phyloP scores from a whole-genome alignment of 2,329 filamentous ascomycete species.

The Hypoxylon sp. region DNA sequence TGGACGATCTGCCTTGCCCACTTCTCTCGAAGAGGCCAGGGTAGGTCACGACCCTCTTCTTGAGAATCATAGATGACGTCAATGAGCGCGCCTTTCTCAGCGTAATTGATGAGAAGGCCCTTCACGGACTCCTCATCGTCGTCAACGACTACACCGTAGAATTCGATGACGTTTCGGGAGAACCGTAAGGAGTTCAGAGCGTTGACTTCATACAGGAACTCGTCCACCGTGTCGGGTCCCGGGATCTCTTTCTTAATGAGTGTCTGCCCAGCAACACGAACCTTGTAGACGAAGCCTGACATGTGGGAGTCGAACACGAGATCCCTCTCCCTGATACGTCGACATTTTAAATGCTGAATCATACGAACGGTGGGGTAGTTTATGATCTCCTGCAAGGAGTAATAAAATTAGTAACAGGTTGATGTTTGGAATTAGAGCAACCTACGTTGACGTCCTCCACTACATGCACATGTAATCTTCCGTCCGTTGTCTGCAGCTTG shows the following conservation, averaged over 20 bases:
- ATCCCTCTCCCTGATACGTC: constrained; percentile 76
- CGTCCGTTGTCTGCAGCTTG: constrained; percentile 89
- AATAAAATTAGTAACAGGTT: constrained; percentile 17
- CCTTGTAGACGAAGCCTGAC: constrained; percentile 97
- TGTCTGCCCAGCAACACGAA: constrained; percentile 73
- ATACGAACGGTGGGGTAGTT: constrained; percentile 80
- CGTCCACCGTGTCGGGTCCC: constrained; percentile 92
- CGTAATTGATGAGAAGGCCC: constrained; percentile 89
- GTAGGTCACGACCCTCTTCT: constrained; percentile 64
- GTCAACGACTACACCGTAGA: constrained; percentile 90
- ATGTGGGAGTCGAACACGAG: constrained; percentile 91
- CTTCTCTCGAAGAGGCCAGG: constrained; percentile 80
- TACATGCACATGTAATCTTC: constrained; percentile 92
- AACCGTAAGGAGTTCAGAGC: constrained; percentile 83
- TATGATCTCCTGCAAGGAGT: constrained; percentile 78
- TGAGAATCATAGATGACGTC: constrained; percentile 88
- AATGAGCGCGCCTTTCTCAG: constrained; percentile 86
- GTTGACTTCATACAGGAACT: constrained; percentile 98
- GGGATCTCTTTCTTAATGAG: constrained; percentile 99
- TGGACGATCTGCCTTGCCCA: constrained; percentile 94
- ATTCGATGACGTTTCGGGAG: constrained; percentile 82
- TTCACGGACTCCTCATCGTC: constrained; percentile 80
- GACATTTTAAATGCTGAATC: constrained; percentile 78
- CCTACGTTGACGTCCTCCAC: constrained; percentile 90
- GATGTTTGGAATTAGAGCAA: constrained; percentile 39